Conservation (phyloP, 164 flowering plant species). For the Cinnamomum micranthum region DNA sequence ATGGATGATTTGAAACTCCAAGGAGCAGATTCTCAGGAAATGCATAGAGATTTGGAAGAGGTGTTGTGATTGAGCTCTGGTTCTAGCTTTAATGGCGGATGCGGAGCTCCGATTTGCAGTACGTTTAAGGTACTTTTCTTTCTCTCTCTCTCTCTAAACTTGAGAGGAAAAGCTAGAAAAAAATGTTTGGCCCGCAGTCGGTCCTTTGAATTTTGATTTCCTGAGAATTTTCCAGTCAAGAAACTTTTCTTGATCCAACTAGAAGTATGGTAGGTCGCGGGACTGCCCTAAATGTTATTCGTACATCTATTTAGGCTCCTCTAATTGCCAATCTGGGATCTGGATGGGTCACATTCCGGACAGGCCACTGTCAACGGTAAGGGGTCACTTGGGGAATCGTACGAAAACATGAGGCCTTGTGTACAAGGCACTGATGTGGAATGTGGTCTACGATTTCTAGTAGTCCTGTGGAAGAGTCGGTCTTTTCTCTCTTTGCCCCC, state of each 20-base stretch:
- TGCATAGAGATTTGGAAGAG: too few relatives aligned
- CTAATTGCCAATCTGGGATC: background rate
- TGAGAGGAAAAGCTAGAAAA: background rate
- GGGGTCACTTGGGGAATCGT: too few relatives aligned
- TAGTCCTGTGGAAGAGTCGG: background rate
- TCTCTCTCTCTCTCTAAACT: too few relatives aligned
- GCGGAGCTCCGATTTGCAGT: too few relatives aligned
- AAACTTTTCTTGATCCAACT: background rate
- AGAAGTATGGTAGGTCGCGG: background rate
- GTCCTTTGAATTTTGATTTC: background rate
- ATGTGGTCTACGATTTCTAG: background rate
- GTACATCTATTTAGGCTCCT: background rate
- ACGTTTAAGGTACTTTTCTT: too few relatives aligned
- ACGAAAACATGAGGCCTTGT: background rate
- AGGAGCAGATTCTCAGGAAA: too few relatives aligned
- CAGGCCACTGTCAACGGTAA: background rate
- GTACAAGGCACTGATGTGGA: background rate
- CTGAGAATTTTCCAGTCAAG: background rate
- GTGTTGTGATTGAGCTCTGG: too few relatives aligned
- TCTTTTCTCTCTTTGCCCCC: background rate
- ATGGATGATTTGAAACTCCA: too few relatives aligned
- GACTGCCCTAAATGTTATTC: background rate
- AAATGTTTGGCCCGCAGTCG: background rate
- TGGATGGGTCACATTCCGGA: background rate
- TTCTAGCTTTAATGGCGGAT: too few relatives aligned